A percentile compares a stretch with the other conserved stretches of the same genome.
phyloP scores from a whole-genome alignment of 2,329 filamentous ascomycete genomes.

The Alternaria atra region DNA sequence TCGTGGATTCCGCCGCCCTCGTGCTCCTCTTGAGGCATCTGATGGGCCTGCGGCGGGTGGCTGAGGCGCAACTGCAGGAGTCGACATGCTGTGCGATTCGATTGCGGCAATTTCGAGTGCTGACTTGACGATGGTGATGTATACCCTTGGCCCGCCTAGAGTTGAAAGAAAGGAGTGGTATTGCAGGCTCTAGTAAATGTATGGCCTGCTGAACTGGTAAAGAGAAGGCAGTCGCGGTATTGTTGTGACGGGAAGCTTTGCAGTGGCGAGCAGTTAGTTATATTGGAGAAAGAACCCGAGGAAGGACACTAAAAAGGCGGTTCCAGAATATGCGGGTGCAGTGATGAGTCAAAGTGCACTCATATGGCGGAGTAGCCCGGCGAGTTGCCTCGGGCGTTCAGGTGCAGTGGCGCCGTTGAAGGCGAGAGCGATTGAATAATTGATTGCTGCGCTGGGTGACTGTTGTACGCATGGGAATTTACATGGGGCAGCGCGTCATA shows the following conservation, averaged over 20 bases:
- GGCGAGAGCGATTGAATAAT: neutral
- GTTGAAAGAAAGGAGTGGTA: slow-evolving; percentile 4
- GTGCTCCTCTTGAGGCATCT: slow-evolving; percentile 25
- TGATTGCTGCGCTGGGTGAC: slow-evolving; percentile 8
- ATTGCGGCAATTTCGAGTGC: neutral
- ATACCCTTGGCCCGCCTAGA: neutral
- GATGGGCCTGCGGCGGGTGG: slow-evolving; percentile 18
- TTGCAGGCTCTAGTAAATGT: slow-evolving; percentile 41
- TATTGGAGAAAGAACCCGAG: slow-evolving; percentile 1
- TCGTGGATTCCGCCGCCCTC: slow-evolving; percentile 33
- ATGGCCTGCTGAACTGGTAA: slow-evolving; percentile 39
- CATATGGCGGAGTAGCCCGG: slow-evolving; percentile 12
- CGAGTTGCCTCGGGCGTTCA: slow-evolving; percentile 1
- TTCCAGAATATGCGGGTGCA: slow-evolving; percentile 11
- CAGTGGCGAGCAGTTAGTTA: slow-evolving; percentile 35
- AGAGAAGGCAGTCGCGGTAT: slow-evolving; percentile 12
- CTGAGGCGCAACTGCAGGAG: slow-evolving; percentile 23
- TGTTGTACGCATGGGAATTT: slow-evolving; percentile 24
- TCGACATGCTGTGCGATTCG: slow-evolving; percentile 30
- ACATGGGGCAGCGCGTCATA: slow-evolving; percentile 38
- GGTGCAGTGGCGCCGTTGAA: slow-evolving; percentile 18
- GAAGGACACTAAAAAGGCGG: slow-evolving; percentile 10
- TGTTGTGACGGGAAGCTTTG: neutral
- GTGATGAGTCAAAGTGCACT: slow-evolving; percentile 23
- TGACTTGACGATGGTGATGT: slow-evolving; percentile 6